A percentile compares a stretch with the other conserved stretches of the same genome.
These are phyloP conservation scores for Colletotrichum horii DNA, from an alignment of 2,329 filamentous ascomycete genomes.

Conservation along the genomic window DNA sequence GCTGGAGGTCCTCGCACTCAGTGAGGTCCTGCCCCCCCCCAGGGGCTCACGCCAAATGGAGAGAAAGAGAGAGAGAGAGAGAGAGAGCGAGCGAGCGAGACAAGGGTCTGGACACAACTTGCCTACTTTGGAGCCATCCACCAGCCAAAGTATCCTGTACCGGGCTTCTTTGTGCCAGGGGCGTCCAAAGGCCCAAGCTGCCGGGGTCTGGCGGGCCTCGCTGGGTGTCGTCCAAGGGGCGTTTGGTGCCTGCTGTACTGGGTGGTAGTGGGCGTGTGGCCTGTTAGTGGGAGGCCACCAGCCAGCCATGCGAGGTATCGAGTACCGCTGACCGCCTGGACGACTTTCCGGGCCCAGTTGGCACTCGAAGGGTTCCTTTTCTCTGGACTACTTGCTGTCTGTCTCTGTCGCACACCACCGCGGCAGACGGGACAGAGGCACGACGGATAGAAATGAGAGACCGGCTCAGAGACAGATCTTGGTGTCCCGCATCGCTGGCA, in stretches of 20 bases:
- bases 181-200: neutral
- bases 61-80: neutral
- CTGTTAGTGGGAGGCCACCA: slow-evolving; percentile 1
- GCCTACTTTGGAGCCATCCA: neutral
- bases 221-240: neutral
- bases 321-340: neutral
- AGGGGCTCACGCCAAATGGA: neutral
- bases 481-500: slow-evolving; percentile 11
- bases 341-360: neutral
- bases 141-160: neutral
- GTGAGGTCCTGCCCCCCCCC: neutral
- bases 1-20: neutral
- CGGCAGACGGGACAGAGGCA: slow-evolving; percentile 8
- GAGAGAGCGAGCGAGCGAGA: neutral
- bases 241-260: neutral
- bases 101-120: neutral
- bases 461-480: slow-evolving; percentile 9
- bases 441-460: slow-evolving; percentile 10
- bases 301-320: neutral
- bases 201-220: neutral
- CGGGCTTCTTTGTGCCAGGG: neutral
- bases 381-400: neutral
- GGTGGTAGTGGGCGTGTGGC: neutral
- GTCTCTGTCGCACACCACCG: slow-evolving; percentile 15
- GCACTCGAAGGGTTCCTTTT: neutral